These are phyloP conservation scores for Cryptococcus floricola DNA, from an alignment of 1,284 basidiomycete species.

Conservation along the genomic window DNA sequence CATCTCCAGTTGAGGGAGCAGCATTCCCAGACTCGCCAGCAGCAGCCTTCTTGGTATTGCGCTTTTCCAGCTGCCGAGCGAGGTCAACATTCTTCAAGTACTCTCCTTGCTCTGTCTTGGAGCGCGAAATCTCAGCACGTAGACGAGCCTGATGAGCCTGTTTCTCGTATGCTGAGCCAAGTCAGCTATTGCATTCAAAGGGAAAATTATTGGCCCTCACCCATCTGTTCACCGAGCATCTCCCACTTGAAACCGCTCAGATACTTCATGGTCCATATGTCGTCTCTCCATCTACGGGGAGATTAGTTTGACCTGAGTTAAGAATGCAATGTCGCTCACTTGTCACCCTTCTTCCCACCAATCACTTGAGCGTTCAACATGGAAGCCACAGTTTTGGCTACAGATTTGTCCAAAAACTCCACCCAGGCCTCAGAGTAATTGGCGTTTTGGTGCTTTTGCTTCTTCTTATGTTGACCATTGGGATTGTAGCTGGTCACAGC, in stretches of 20 bases:
- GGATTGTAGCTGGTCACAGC: slow-evolving; percentile 40
- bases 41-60: slow-evolving; percentile 62
- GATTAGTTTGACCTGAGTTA: neutral
- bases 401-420: slow-evolving; percentile 89
- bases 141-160: slow-evolving; percentile 82
- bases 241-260: slow-evolving; percentile 97
- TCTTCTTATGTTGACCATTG: slow-evolving; percentile 27
- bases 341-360: slow-evolving; percentile 80
- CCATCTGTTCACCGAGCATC: slow-evolving; percentile 97
- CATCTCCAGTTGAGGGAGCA: slow-evolving; percentile 4
- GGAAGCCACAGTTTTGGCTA: slow-evolving; percentile 84
- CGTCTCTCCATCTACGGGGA: slow-evolving; percentile 75
- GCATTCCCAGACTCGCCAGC: slow-evolving; percentile 7
- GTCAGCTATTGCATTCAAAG: neutral
- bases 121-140: slow-evolving; percentile 84
- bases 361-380: slow-evolving; percentile 97
- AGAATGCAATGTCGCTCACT: slow-evolving; percentile 20
- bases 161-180: slow-evolving; percentile 77
- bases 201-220: slow-evolving; percentile 56
- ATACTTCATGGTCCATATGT: slow-evolving; percentile 99
- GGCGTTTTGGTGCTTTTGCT: slow-evolving; percentile 66
- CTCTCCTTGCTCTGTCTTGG: slow-evolving; percentile 81
- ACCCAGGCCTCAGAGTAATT: slow-evolving; percentile 98
- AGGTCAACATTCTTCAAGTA: slow-evolving; percentile 94
- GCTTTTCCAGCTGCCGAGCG: slow-evolving; percentile 83